Conservation (phyloP, 176 grass and related monocot genomes). For the Aegilops sharonensis region DNA sequence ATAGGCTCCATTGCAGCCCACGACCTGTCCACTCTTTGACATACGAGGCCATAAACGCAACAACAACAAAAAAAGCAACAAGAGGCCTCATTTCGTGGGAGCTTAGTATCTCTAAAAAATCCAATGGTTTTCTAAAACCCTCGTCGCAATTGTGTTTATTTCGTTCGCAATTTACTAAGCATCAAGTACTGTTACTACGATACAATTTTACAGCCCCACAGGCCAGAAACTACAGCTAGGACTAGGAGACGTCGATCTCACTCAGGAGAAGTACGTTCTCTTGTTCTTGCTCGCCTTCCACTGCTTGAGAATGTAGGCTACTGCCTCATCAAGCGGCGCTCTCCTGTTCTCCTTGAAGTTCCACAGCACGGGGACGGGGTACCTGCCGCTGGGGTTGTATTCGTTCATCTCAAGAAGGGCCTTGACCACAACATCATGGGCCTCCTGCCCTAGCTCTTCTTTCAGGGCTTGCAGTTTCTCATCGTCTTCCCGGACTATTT, state of each 20-base stretch:
- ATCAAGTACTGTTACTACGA: neutral
- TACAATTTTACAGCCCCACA: neutral
- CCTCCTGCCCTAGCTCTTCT: neutral
- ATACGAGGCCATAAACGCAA: too few species aligned
- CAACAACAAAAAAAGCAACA: too few species aligned
- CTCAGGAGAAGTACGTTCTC: neutral
- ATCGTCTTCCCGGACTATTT: constrained; percentile 61
- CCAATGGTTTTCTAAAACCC: too few species aligned
- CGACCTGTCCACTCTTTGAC: too few species aligned
- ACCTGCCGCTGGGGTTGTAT: constrained; percentile 46
- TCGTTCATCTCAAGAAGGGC: constrained; percentile 50
- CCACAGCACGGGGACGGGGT: constrained; percentile 41
- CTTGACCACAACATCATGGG: neutral
- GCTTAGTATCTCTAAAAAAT: too few species aligned
- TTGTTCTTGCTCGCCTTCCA: constrained; percentile 8
- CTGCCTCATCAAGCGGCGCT: constrained; percentile 11
- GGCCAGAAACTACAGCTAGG: neutral
- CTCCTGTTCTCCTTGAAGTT: constrained; percentile 21
- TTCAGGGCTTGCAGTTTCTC: constrained; percentile 52
- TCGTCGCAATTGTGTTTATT: too few species aligned
- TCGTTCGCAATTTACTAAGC: neutral
- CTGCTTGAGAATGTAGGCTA: constrained; percentile 4
- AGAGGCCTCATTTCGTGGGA: too few species aligned
- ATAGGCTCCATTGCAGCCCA: too few species aligned
- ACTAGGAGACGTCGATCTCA: neutral